phyloP scores from a whole-genome alignment of 345 rosid genomes.

The Pugionium dolabratum region DNA sequence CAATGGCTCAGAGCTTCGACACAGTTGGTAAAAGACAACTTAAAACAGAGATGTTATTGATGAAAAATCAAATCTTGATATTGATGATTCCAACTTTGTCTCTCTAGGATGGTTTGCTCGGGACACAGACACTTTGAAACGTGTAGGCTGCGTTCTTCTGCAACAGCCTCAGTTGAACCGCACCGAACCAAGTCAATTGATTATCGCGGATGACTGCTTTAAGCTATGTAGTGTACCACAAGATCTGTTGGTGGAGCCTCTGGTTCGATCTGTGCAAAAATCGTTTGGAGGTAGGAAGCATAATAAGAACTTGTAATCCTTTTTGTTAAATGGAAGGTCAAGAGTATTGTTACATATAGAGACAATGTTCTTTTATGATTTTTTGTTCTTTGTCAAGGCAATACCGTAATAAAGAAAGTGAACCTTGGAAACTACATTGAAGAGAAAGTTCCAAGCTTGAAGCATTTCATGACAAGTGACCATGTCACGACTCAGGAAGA shows the following conservation, averaged over 20 bases:
- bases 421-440: conserved; percentile 61
- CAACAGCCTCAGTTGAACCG: conserved; percentile 43
- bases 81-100: conserved; percentile 17
- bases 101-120: conserved; percentile 88
- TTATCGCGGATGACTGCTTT: conserved; percentile 77
- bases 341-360: not conserved
- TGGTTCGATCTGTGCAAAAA: conserved; percentile 58
- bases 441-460: conserved; percentile 69
- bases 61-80: not conserved
- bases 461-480: conserved; percentile 55
- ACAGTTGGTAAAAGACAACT: conserved; percentile 73
- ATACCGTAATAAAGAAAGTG: conserved; percentile 46
- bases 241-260: conserved; percentile 49
- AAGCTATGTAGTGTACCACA: conserved; percentile 61
- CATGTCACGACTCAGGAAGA: conserved; percentile 39
- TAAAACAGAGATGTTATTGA: not conserved
- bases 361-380: conserved; percentile 1
- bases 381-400: conserved; percentile 45
- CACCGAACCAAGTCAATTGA: conserved; percentile 50
- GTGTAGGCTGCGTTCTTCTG: conserved; percentile 64
- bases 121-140: conserved; percentile 63
- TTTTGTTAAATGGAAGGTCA: conserved; percentile 4
- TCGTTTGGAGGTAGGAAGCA: conserved; percentile 58
- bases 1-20: conserved; percentile 90
- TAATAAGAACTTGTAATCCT: not conserved